Conservation (phyloP, 305 asterid species). For the Fraxinus latifolia region DNA sequence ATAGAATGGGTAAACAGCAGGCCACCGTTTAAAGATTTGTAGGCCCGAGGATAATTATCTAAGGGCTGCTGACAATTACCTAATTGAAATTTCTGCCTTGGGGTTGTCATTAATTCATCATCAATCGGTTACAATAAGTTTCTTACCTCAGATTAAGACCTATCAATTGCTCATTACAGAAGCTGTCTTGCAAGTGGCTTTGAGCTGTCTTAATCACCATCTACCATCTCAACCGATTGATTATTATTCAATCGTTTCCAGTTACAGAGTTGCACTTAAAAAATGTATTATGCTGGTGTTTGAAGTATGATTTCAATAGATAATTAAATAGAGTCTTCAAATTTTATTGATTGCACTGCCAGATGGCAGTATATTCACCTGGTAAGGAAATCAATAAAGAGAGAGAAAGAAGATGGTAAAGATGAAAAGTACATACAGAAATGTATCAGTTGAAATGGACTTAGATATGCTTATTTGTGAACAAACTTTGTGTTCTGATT, state of each 20-base stretch:
- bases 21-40: not conserved
- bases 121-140: not conserved
- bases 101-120: not conserved
- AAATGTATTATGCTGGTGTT: not conserved
- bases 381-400: not conserved
- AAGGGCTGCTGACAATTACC: not conserved
- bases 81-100: not conserved
- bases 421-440: not conserved
- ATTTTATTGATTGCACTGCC: not conserved
- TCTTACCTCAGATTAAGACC: not conserved
- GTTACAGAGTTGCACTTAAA: not conserved
- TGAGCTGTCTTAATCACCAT: not conserved
- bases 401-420: not conserved
- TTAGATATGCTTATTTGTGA: not conserved
- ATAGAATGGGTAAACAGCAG: not conserved
- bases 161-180: not conserved
- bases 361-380: not conserved
- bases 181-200: not conserved
- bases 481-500: not conserved
- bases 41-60: not conserved
- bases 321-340: not conserved
- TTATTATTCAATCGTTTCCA: not conserved
- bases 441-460: not conserved
- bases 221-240: not conserved
- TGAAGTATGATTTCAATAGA: not conserved